These are phyloP conservation scores for Suillus decipiens DNA, from an alignment of 768 basidiomycete genomes.

Conservation along the genomic window DNA sequence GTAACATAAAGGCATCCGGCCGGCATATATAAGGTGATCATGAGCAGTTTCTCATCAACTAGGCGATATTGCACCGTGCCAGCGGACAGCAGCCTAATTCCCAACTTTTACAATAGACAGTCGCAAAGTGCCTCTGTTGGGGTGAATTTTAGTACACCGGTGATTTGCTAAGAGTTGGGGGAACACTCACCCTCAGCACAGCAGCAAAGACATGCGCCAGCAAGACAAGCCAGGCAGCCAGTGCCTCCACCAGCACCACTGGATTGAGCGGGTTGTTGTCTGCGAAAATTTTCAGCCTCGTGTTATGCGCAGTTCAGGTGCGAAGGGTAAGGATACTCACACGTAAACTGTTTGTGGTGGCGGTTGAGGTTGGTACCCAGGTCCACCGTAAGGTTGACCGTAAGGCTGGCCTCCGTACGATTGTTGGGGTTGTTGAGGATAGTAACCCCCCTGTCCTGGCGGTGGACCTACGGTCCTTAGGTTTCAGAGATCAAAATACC, in stretches of 20 bases:
- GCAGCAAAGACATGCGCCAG: conserved; percentile 49
- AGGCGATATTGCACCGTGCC: conserved; percentile 21
- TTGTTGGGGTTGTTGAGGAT: conserved; percentile 73
- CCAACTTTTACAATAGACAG: conserved; percentile 52
- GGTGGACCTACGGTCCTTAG: conserved; percentile 42
- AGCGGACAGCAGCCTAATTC: conserved; percentile 11
- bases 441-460: conserved; percentile 70
- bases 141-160: background rate
- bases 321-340: conserved; percentile 43
- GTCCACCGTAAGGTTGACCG: conserved; percentile 37
- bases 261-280: conserved; percentile 43
- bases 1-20: conserved; percentile 11
- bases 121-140: conserved; percentile 66
- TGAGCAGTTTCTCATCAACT: conserved; percentile 9
- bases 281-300: conserved; percentile 16
- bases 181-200: conserved; percentile 48
- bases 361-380: conserved; percentile 56
- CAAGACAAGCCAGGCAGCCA: conserved; percentile 49
- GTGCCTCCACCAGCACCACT: conserved; percentile 35
- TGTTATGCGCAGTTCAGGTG: background rate
- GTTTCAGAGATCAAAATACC: background rate
- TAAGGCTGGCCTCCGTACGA: conserved; percentile 58
- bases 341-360: conserved; percentile 85
- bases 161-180: conserved; percentile 7
- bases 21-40: conserved; percentile 21